Conservation (phyloP, 2,329 filamentous ascomycete genomes). For the Cordyceps javanica region DNA sequence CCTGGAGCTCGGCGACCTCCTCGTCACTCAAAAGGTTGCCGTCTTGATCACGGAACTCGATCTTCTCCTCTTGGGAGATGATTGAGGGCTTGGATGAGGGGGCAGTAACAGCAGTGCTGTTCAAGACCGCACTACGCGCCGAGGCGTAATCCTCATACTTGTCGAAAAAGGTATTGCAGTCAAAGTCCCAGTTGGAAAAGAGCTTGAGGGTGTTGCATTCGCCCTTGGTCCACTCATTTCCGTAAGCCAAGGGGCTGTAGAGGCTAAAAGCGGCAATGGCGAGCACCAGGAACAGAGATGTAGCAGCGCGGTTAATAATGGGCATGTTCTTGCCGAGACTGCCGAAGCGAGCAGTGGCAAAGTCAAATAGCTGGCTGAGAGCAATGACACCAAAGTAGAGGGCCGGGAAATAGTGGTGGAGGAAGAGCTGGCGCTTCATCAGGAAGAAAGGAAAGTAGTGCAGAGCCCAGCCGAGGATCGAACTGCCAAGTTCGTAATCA, state of each 20-base stretch:
- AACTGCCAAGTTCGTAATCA: constrained; percentile 91
- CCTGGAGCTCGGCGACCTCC: constrained; percentile 76
- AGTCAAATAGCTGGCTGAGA: constrained; percentile 86
- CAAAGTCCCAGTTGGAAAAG: constrained; percentile 89
- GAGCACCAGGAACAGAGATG: constrained; percentile 66
- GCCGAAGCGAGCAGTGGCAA: constrained; percentile 65
- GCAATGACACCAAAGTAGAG: constrained; percentile 91
- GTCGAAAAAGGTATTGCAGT: constrained; percentile 88
- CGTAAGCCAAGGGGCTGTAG: constrained; percentile 87
- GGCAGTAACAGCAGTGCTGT: constrained; percentile 41
- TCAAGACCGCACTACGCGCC: constrained; percentile 31
- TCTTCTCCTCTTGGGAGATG: constrained; percentile 63
- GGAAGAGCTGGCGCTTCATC: constrained; percentile 95
- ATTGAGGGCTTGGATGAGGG: constrained; percentile 38
- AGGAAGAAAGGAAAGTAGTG: constrained; percentile 99
- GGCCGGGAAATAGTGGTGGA: constrained; percentile 97
- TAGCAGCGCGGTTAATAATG: constrained; percentile 66
- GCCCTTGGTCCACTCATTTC: constrained; percentile 85
- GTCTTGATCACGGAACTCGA: constrained; percentile 93
- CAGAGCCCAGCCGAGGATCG: constrained; percentile 88
- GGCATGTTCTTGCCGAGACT: constrained; percentile 64
- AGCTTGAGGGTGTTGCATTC: constrained; percentile 86
- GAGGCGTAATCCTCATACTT: constrained; percentile 28
- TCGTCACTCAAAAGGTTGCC: constrained; percentile 82
- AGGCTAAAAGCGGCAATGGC: constrained; percentile 72